Conservation (phyloP, 2,329 filamentous ascomycete genomes). For the Trichoderma oligosporum region DNA sequence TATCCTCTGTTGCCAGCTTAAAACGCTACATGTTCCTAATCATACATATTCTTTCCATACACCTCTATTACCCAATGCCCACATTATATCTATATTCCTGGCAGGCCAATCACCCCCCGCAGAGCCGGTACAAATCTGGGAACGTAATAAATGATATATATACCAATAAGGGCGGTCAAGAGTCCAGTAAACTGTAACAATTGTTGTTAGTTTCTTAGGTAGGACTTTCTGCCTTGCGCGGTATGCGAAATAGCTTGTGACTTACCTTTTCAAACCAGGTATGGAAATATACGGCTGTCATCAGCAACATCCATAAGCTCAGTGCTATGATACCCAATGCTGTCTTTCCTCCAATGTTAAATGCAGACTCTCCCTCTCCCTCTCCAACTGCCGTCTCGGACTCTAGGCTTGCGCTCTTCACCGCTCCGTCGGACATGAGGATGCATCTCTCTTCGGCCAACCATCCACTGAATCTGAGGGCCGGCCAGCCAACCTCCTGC, state of each 20-base stretch:
- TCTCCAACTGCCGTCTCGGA: conserved; percentile 27
- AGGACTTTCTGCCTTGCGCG: background rate
- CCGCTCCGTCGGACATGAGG: conserved; percentile 62
- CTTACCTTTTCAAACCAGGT: conserved; percentile 95
- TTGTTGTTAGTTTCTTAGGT: conserved; percentile 24
- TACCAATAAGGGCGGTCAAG: conserved; percentile 43
- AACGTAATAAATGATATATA: conserved; percentile 51
- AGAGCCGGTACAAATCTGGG: conserved; percentile 48
- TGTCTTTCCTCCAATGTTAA: conserved; percentile 52
- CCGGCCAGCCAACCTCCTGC: conserved; percentile 69
- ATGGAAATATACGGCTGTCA: conserved; percentile 98
- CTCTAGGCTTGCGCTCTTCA: conserved; percentile 57
- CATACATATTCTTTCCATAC: background rate
- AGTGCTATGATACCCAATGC: conserved; percentile 62
- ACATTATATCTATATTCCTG: conserved; percentile 43
- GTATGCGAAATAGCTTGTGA: background rate
- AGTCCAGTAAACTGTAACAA: conserved; percentile 51
- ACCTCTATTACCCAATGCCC: background rate
- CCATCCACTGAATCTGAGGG: conserved; percentile 41
- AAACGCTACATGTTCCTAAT: background rate
- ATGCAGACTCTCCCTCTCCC: conserved; percentile 26
- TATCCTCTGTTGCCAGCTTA: background rate
- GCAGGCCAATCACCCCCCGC: conserved; percentile 46
- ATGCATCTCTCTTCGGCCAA: conserved; percentile 60
- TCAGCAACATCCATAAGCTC: conserved; percentile 93